Evolutionary conservation across 2,329 filamentous ascomycete species (phyloP).

Genomic region (Calonectria honghensis): DNA sequence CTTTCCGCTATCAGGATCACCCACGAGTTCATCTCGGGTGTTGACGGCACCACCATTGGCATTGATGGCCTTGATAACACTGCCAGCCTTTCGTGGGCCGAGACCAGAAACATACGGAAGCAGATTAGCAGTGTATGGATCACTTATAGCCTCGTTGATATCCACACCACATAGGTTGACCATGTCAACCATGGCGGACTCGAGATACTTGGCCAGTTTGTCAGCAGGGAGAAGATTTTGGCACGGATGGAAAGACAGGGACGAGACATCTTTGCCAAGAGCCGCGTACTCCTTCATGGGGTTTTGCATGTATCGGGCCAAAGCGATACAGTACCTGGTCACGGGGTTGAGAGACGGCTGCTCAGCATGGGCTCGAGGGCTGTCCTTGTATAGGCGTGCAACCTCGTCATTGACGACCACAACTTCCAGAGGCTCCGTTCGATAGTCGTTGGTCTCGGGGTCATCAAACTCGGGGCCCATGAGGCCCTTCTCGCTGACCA

Average conservation of each 20-base stretch:
- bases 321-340: conserved; percentile 90
- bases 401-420: conserved; percentile 97
- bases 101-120: conserved; percentile 94
- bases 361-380: conserved; percentile 84
- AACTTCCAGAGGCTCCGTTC: conserved; percentile 88
- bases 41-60: conserved; percentile 90
- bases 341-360: conserved; percentile 87
- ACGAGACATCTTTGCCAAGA: conserved; percentile 89
- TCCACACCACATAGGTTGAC: conserved; percentile 98
- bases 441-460: conserved; percentile 82
- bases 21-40: conserved; percentile 90
- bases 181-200: conserved; percentile 98
- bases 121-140: conserved; percentile 88
- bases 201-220: conserved; percentile 88
- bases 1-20: conserved; percentile 87
- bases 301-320: conserved; percentile 95
- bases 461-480: conserved; percentile 89
- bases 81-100: conserved; percentile 93
- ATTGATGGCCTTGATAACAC: conserved; percentile 84
- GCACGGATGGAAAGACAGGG: conserved; percentile 90
- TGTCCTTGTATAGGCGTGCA: conserved; percentile 96
- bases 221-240: conserved; percentile 93
- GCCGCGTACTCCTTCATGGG: conserved; percentile 98
- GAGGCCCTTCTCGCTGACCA: conserved; percentile 86
- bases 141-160: conserved; percentile 91